Base-by-base conservation (phyloP, 371 early-diverging fungal genomes). In the Rhizopus microsporus region DNA sequence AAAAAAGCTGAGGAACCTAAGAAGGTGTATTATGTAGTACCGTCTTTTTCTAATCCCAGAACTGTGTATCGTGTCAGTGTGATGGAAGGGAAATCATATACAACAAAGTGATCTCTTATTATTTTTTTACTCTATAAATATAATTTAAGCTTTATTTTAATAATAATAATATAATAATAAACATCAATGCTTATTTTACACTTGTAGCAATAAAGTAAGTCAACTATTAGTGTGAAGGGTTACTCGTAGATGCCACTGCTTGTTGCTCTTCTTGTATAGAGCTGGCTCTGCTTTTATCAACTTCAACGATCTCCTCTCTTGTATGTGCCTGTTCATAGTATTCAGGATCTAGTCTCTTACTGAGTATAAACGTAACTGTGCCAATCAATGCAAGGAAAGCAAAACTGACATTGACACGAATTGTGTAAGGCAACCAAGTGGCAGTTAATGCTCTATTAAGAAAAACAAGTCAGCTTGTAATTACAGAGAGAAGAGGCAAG, bases 391-490 rank as follows among this genome's bases (percentile, higher is more conserved):
- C 51, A 3, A 72, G 46, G 12, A 58, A 51, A 3, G 59, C 44
- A 58, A 68, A 76, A 3, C 59, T 56, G 30, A 70, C 55, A 30
- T 76, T 68, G 29, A 68, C 53, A 17, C 71, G 70, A 13, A 72
- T 42, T 1, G 30, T 15, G 17, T 65, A 70, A 3, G 76, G 76
- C 7, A 76, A 43, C 33, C 48, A 60, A 0, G 50, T 44, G 5
- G 68, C 54, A 13, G 60, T 62, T 31, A 72, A 35, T n/a, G 71
- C 63, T 32, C 73, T 69, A 60, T 17, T 16, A 43, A 40, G 35
- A 9, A 49, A 35, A 33, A 16, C 23, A 15, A 3, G 3, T 34
- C 3, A 31, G n/a, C 7, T 23, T 9, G 6, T 46, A 13, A 35
- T 51, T 30, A 40, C 9, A 13, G 12, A 40, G 4, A 39, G 2